These are phyloP conservation scores for Vickermania ingenoplastis DNA, from an alignment of 208 protist species.

Conservation along the genomic window DNA sequence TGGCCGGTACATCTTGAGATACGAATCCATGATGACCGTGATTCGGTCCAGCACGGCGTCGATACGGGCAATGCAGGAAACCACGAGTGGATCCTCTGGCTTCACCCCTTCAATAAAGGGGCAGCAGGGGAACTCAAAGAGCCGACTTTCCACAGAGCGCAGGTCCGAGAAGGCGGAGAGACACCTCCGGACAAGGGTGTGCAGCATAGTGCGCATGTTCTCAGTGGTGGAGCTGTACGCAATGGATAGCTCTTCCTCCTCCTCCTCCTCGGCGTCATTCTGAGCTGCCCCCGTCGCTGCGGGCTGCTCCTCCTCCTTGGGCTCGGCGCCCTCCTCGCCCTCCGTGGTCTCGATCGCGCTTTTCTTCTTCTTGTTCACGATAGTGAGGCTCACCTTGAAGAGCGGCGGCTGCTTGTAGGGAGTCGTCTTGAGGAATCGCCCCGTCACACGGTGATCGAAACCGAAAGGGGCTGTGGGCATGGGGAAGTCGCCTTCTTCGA, in stretches of 20 bases:
- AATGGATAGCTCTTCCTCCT: conserved; percentile 5
- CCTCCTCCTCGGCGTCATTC: conserved; percentile 1
- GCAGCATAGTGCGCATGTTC: conserved; percentile 52
- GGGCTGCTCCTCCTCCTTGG: neutral
- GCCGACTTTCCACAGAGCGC: conserved; percentile 78
- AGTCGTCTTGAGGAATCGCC: conserved; percentile 18
- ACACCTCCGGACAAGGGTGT: conserved; percentile 67
- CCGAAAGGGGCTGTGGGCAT: conserved; percentile 33
- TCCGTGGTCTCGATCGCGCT: neutral
- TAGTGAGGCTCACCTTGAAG: conserved; percentile 41
- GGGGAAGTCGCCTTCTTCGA: conserved; percentile 21
- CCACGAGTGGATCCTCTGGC: conserved; percentile 34
- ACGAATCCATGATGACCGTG: conserved; percentile 41
- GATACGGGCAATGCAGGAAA: conserved; percentile 45
- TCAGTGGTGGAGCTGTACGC: conserved; percentile 44
- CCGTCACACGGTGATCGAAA: conserved; percentile 22
- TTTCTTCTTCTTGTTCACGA: conserved; percentile 9
- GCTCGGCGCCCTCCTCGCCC: neutral
- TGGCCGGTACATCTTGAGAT: conserved; percentile 56
- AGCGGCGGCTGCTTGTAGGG: conserved; percentile 45
- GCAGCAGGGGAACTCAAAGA: conserved; percentile 83
- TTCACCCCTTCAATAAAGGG: conserved; percentile 54
- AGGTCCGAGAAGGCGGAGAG: conserved; percentile 67
- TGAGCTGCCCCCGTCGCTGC: neutral
- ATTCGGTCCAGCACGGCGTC: conserved; percentile 40